Evolutionary conservation across 192 early-diverging fungal species (phyloP).

Genomic region (Gigaspora rosea): DNA sequence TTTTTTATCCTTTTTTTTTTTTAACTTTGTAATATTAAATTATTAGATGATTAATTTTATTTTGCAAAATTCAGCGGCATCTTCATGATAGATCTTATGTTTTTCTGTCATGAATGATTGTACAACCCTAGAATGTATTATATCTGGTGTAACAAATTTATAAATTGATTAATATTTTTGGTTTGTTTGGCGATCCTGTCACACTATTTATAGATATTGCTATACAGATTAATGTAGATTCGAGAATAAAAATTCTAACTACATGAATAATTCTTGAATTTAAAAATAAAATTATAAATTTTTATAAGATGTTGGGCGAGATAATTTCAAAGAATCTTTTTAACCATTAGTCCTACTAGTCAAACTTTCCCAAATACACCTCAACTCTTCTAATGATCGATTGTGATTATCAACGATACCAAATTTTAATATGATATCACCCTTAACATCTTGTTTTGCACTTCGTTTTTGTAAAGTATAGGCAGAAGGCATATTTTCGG

Average conservation of each 20-base stretch:
- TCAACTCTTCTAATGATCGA: conserved; percentile 15
- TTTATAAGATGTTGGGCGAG: no score
- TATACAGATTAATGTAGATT: no score
- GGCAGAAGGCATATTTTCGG: conserved; percentile 46
- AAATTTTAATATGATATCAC: conserved; percentile 34
- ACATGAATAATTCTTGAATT: no score
- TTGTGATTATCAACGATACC: not conserved
- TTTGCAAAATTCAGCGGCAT: not conserved
- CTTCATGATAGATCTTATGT: not conserved
- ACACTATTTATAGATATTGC: no score
- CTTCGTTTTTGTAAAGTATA: conserved; percentile 26
- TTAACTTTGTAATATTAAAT: not conserved
- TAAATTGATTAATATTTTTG: no score
- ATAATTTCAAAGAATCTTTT: not conserved
- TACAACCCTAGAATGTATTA: no score
- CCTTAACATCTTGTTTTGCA: conserved; percentile 22
- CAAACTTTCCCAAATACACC: conserved; percentile 17
- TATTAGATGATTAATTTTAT: not conserved
- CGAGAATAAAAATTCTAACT: no score
- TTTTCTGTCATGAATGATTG: no score
- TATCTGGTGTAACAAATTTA: no score
- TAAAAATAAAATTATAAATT: no score
- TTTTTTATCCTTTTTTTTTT: not conserved
- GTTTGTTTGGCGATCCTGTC: no score
- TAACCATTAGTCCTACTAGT: not conserved